These are phyloP conservation scores for Hanseniaspora opuntiae DNA, from an alignment of 805 yeast species.

Conservation along the genomic window DNA sequence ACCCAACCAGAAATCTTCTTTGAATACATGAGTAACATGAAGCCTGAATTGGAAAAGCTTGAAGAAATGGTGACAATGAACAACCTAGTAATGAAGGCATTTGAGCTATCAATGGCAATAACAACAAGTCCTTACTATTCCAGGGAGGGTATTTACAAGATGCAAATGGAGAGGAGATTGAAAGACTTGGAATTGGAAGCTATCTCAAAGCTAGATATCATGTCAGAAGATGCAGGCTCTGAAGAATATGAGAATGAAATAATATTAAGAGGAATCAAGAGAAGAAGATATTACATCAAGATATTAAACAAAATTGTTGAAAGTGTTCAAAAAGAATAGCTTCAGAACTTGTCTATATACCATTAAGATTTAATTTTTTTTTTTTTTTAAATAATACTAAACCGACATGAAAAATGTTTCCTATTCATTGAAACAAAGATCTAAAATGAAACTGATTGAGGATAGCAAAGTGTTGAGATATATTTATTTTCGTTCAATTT, in stretches of 20 bases:
- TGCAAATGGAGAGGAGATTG: slow-evolving; percentile 18
- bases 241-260: background rate
- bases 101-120: slow-evolving; percentile 22
- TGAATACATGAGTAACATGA: slow-evolving; percentile 18
- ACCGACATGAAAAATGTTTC: background rate
- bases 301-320: slow-evolving; percentile 1
- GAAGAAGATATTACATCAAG: background rate
- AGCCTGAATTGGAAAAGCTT: slow-evolving; percentile 21
- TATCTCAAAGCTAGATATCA: background rate
- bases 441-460: too few relatives aligned
- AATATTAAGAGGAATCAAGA: background rate
- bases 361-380: background rate
- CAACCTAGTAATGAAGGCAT: slow-evolving; percentile 25
- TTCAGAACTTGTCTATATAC: background rate
- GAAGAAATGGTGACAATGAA: slow-evolving; percentile 23
- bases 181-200: slow-evolving; percentile 18
- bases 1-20: slow-evolving; percentile 25
- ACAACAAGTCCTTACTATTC: slow-evolving; percentile 25
- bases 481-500: too few relatives aligned
- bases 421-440: too few relatives aligned
- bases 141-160: slow-evolving; percentile 17
- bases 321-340: background rate
- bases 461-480: too few relatives aligned
- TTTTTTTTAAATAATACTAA: background rate
- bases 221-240: background rate